Conservation (phyloP, 2,329 filamentous ascomycete species). For the Byssoonygena ceratinophila region DNA sequence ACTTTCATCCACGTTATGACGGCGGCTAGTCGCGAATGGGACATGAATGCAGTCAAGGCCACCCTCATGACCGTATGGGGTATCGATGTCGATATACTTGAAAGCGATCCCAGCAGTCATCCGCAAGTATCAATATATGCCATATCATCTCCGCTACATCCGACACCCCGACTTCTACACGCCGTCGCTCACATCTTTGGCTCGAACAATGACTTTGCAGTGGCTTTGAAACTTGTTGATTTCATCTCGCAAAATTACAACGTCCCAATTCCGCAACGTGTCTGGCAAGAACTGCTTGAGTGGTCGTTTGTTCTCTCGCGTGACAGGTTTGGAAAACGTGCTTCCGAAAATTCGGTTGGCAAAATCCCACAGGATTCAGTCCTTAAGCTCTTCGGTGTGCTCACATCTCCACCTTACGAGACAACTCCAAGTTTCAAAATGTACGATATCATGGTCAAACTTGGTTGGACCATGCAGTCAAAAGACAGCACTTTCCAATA, state of each 20-base stretch:
- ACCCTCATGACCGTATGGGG: slow-evolving; percentile 46
- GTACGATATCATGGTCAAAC: slow-evolving; percentile 33
- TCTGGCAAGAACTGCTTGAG: slow-evolving; percentile 58
- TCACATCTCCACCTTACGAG: slow-evolving; percentile 50
- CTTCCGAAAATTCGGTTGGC: slow-evolving; percentile 22
- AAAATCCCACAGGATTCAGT: slow-evolving; percentile 39
- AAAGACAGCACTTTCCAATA: slow-evolving; percentile 22
- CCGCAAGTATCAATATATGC: slow-evolving; percentile 34
- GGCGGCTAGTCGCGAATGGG: slow-evolving; percentile 44
- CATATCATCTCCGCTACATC: slow-evolving; percentile 45
- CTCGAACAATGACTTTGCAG: slow-evolving; percentile 52
- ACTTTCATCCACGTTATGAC: slow-evolving; percentile 46
- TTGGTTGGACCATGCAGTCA: slow-evolving; percentile 18
- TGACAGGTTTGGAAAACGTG: slow-evolving; percentile 29
- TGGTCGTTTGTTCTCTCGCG: slow-evolving; percentile 53
- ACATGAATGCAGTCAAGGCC: slow-evolving; percentile 37
- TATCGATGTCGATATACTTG: slow-evolving; percentile 39
- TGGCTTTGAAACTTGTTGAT: slow-evolving; percentile 51
- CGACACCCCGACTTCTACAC: slow-evolving; percentile 49
- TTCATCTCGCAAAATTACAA: slow-evolving; percentile 51
- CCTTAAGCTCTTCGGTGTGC: slow-evolving; percentile 46
- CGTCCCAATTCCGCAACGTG: slow-evolving; percentile 45
- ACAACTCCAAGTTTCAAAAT: slow-evolving; percentile 49
- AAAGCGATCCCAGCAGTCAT: slow-evolving; percentile 25
- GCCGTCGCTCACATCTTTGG: slow-evolving; percentile 60